Evolutionary conservation across 2,329 filamentous ascomycete genomes (phyloP).

Genomic region (Onygenales sp.): DNA sequence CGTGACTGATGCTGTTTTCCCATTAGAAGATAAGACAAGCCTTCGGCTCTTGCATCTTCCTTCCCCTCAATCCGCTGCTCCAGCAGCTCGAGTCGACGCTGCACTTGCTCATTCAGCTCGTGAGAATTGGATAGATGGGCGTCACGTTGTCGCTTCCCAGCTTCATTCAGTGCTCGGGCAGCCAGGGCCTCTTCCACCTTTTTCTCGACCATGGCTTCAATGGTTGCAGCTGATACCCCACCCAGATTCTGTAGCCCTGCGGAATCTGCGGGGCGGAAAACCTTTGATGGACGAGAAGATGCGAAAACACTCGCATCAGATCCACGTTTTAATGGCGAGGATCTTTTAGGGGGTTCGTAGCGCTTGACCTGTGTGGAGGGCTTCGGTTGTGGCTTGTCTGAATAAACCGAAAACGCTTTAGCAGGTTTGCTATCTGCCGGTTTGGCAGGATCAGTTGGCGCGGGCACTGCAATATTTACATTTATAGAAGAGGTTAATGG

Average conservation of each 20-base stretch:
- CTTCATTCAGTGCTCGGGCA: slow-evolving; percentile 56
- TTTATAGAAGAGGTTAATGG: slow-evolving; percentile 69
- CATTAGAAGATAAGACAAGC: slow-evolving; percentile 77
- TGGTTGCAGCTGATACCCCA: slow-evolving; percentile 56
- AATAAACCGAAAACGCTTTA: slow-evolving; percentile 81
- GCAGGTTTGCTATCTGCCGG: slow-evolving; percentile 58
- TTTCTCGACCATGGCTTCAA: slow-evolving; percentile 85
- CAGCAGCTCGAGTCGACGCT: slow-evolving; percentile 69
- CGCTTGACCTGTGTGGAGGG: slow-evolving; percentile 21
- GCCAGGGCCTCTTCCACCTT: slow-evolving; percentile 86
- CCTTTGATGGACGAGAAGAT: slow-evolving; percentile 40
- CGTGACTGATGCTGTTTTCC: slow-evolving; percentile 81
- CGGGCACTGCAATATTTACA: slow-evolving; percentile 52
- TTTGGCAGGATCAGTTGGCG: slow-evolving; percentile 41
- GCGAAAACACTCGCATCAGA: slow-evolving; percentile 21
- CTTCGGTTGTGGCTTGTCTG: slow-evolving; percentile 53
- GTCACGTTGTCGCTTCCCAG: slow-evolving; percentile 27
- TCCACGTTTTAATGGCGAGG: slow-evolving; percentile 29
- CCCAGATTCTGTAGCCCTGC: slow-evolving; percentile 24
- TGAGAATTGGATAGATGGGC: slow-evolving; percentile 19
- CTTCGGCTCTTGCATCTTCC: slow-evolving; percentile 70
- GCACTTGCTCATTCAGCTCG: slow-evolving; percentile 66
- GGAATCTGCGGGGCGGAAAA: slow-evolving; percentile 25
- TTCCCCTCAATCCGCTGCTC: slow-evolving; percentile 74
- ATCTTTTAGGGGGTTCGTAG: slow-evolving; percentile 36